These are phyloP conservation scores for Nigrospora osmanthi DNA, from an alignment of 2,329 filamentous ascomycete genomes.

Conservation along the genomic window DNA sequence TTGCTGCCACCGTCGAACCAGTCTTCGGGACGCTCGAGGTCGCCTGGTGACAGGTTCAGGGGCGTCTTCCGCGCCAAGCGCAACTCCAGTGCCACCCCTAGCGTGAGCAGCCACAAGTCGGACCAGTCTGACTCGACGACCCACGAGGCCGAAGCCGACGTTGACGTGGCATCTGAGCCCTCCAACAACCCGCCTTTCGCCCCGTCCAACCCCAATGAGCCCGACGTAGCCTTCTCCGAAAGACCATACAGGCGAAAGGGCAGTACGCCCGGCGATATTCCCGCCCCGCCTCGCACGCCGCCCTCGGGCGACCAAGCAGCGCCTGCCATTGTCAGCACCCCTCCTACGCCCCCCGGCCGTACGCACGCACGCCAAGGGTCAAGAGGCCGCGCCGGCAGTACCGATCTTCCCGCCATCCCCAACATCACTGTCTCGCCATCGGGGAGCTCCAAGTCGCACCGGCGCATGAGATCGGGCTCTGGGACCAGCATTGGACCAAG, in stretches of 20 bases:
- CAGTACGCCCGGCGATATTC: slow-evolving; percentile 13
- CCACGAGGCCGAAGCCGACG: slow-evolving; percentile 5
- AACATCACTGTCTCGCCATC: slow-evolving; percentile 55
- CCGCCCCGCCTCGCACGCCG: slow-evolving; percentile 36
- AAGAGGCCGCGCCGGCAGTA: slow-evolving; percentile 8
- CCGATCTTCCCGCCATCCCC: slow-evolving; percentile 22
- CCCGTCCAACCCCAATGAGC: slow-evolving; percentile 9
- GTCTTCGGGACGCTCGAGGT: slow-evolving; percentile 51
- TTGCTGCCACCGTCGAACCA: slow-evolving; percentile 34
- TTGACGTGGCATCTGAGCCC: slow-evolving; percentile 9
- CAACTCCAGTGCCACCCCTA: slow-evolving; percentile 33
- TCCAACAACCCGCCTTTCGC: background rate
- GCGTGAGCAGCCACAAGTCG: slow-evolving; percentile 27
- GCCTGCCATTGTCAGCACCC: slow-evolving; percentile 57
- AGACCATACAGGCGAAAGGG: slow-evolving; percentile 12
- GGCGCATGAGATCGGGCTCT: slow-evolving; percentile 45
- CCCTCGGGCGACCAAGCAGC: slow-evolving; percentile 32
- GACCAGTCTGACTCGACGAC: slow-evolving; percentile 11
- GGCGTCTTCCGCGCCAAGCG: slow-evolving; percentile 60
- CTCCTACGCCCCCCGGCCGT: slow-evolving; percentile 53
- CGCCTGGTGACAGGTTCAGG: slow-evolving; percentile 63
- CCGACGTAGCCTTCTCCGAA: slow-evolving; percentile 9
- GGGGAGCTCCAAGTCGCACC: slow-evolving; percentile 66
- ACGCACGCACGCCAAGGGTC: slow-evolving; percentile 6
- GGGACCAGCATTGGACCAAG: slow-evolving; percentile 57